Base-by-base conservation (phyloP, 2,329 filamentous ascomycete species). In the Fusarium paranaense region DNA sequence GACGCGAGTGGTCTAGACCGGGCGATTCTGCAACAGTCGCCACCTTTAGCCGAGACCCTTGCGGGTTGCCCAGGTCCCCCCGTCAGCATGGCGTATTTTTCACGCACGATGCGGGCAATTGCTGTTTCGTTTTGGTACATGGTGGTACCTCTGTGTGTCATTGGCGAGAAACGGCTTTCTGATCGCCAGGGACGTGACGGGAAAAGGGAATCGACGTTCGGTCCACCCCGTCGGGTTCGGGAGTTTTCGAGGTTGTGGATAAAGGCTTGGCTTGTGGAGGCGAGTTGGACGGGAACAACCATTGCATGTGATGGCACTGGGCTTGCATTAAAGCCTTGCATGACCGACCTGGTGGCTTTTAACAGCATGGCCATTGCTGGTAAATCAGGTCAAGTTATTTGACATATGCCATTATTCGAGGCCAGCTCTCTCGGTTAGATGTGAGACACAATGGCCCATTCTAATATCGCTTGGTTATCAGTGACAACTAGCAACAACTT, bases 1-100 rank as follows among this genome's bases (percentile, higher is more conserved):
- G 52, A 33, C 52, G 33, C 14, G n/a, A 6, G 35, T n/a, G 56
- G 56, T 59, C 56, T 30, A 59, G 56, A 38, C 56, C 35, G 33
- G 56, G 56, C 56, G 56, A 59, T 40, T 59, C 56, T 59, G 56
- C 56, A 59, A 14, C 47, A 37, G 54, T 22, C 33, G 54, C 33
- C 54, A 37, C 52, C 20, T 20, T 3, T 10, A 37, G 30, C 22
- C 32, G 32, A 57, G n/a, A 37, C 47, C 27, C 47, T 30, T 50
- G 30, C 30, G 9, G 30, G 30, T 32, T 30, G 45, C 14, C 45
- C 16, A 30, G 45, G 45, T 50, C 14, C 25, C 42, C 45, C 47
- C 47, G 47, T 52, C 47, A 52, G 47, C 47, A 52, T 32, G 47
- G 47, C 47, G 47, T 52, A 52, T 50, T 27, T 52, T n/a, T n/a